These are phyloP conservation scores for Pichia sporocuriosa DNA, from an alignment of 805 yeast species.

Conservation along the genomic window DNA sequence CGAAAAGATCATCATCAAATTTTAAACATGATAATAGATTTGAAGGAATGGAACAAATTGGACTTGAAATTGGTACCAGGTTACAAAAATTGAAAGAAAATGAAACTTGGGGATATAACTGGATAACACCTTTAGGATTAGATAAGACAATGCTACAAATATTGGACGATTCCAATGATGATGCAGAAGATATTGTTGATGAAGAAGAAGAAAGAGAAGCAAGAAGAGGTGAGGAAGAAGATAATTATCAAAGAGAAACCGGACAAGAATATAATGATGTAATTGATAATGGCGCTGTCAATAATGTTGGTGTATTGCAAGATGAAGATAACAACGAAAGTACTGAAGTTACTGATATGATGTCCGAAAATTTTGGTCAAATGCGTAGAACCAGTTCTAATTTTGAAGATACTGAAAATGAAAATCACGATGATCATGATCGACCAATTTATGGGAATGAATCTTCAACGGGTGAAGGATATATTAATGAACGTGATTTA, in stretches of 20 bases:
- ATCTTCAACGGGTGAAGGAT: conserved; percentile 1
- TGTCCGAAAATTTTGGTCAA: conserved; percentile 17
- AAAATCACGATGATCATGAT: conserved; percentile 10
- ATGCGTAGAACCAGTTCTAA: conserved; percentile 7
- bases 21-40: not conserved
- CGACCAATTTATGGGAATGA: conserved; percentile 15
- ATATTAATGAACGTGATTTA: conserved; percentile 27
- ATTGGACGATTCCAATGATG: conserved; percentile 17
- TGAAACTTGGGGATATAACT: conserved; percentile 12
- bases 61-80: conserved; percentile 13
- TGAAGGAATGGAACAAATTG: conserved; percentile 12
- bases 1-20: conserved; percentile 20
- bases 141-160: conserved; percentile 44
- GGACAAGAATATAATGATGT: not conserved
- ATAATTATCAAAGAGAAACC: not conserved
- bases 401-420: conserved; percentile 12
- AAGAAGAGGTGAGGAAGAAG: not conserved
- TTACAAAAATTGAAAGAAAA: conserved; percentile 9
- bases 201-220: not conserved
- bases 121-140: conserved; percentile 43
- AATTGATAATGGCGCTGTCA: not conserved
- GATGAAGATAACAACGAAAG: not conserved
- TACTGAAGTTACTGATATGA: conserved; percentile 13
- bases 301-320: not conserved
- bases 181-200: conserved; percentile 1